Conservation (phyloP, 2,329 filamentous ascomycete genomes). For the Fusarium marasasianum region DNA sequence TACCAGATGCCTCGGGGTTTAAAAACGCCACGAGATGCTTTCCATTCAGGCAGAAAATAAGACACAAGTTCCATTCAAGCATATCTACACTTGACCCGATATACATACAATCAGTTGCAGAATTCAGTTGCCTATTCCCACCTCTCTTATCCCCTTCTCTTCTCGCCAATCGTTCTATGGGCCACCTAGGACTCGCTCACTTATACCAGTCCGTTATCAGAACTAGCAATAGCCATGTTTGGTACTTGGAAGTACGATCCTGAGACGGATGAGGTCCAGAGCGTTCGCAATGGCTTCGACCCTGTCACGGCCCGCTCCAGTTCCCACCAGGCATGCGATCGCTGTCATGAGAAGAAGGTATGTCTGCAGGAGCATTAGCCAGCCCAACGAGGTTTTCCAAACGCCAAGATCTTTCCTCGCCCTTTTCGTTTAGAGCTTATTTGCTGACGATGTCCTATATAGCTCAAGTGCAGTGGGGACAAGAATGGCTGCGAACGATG, state of each 20-base stretch:
- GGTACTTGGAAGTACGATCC: conserved; percentile 52
- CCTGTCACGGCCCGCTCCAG: conserved; percentile 51
- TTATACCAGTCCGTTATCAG: neutral
- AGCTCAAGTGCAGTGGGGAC: conserved; percentile 52
- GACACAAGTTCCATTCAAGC: conserved; percentile 3
- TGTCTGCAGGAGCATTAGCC: neutral
- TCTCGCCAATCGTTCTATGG: conserved; percentile 5
- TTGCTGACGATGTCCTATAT: conserved; percentile 15
- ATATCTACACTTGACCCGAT: conserved; percentile 3
- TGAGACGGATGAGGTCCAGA: conserved; percentile 51
- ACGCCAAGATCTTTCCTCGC: neutral
- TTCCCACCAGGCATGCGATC: conserved; percentile 51
- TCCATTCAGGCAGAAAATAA: conserved; percentile 27
- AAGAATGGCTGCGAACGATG: conserved; percentile 51
- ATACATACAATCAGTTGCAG: neutral
- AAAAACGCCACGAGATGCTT: conserved; percentile 34
- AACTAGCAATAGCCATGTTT: conserved; percentile 47
- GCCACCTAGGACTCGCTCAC: conserved; percentile 7
- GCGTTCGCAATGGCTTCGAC: conserved; percentile 49
- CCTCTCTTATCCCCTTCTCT: neutral
- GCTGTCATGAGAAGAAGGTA: conserved; percentile 54
- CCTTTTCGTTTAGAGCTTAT: neutral
- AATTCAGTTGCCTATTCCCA: conserved; percentile 11
- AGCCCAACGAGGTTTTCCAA: neutral
- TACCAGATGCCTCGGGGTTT: conserved; percentile 23